A percentile compares a stretch with the other conserved stretches of the same genome.
Evolutionary conservation across 2,329 filamentous ascomycete species (phyloP).

Genomic region (Aspergillus eucalypticola): DNA sequence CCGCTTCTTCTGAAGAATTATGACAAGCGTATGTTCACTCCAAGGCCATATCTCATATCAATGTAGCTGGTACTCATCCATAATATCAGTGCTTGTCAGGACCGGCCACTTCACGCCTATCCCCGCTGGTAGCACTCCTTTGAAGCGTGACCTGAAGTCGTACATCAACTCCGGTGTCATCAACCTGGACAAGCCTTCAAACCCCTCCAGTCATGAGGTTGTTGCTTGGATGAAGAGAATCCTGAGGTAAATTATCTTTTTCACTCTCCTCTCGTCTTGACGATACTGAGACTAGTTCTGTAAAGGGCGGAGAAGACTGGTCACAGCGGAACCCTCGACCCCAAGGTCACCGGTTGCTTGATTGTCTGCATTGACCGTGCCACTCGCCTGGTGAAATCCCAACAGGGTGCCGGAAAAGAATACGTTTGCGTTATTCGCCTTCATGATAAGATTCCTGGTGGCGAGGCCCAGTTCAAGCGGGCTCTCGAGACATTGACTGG

Average conservation of each 20-base stretch:
- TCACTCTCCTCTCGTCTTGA: neutral
- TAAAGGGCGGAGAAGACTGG: conserved; percentile 90
- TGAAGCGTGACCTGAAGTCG: conserved; percentile 93
- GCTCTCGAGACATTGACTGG: conserved; percentile 95
- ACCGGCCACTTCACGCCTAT: conserved; percentile 98
- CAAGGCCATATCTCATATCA: neutral
- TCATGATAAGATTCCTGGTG: conserved; percentile 92
- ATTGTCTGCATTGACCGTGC: conserved; percentile 96
- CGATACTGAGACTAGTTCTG: conserved; percentile 23
- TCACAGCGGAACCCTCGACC: conserved; percentile 96
- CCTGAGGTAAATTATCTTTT: conserved; percentile 63
- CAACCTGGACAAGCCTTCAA: conserved; percentile 96
- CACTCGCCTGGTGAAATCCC: conserved; percentile 95
- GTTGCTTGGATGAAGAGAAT: conserved; percentile 99
- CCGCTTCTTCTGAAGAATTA: conserved; percentile 95
- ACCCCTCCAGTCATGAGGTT: conserved; percentile 97
- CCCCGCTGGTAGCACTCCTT: conserved; percentile 83
- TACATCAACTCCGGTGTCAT: conserved; percentile 98
- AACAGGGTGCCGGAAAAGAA: conserved; percentile 98
- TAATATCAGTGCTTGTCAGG: conserved; percentile 73
- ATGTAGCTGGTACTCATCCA: conserved; percentile 20
- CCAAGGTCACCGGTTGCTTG: conserved; percentile 94
- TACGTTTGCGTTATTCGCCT: conserved; percentile 95
- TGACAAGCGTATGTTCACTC: conserved; percentile 70
- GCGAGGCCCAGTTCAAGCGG: conserved; percentile 87